Conservation (phyloP, 2,329 filamentous ascomycete species). For the Pseudocercospora fuligena region DNA sequence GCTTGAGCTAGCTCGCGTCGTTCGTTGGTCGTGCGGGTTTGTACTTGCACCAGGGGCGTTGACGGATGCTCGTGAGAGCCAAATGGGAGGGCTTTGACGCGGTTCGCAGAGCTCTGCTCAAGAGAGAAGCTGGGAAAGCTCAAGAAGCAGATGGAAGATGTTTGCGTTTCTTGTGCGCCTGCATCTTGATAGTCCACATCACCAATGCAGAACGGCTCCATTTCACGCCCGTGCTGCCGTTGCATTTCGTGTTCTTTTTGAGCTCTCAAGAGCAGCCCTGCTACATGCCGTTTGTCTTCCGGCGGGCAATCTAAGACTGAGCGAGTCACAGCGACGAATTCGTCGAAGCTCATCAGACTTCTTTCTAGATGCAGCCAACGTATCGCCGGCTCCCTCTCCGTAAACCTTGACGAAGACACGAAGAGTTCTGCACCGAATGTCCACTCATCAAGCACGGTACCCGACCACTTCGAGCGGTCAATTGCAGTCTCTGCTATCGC, state of each 20-base stretch:
- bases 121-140: slow-evolving; percentile 21
- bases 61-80: slow-evolving; percentile 17
- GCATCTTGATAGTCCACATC: slow-evolving; percentile 19
- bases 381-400: slow-evolving; percentile 7
- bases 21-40: slow-evolving; percentile 17
- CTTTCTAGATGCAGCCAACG: slow-evolving; percentile 24
- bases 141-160: slow-evolving; percentile 17
- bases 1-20: slow-evolving; percentile 19
- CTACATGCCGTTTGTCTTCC: slow-evolving; percentile 16
- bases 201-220: slow-evolving; percentile 22
- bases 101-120: slow-evolving; percentile 7
- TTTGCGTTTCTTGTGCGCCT: slow-evolving; percentile 8
- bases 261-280: slow-evolving; percentile 17
- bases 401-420: slow-evolving; percentile 8
- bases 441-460: slow-evolving; percentile 17
- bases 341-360: slow-evolving; percentile 21
- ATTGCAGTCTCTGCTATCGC: not conserved
- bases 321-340: slow-evolving; percentile 19
- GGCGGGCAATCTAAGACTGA: not conserved
- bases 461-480: slow-evolving; percentile 13
- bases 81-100: slow-evolving; percentile 4
- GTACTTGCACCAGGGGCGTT: slow-evolving; percentile 17
- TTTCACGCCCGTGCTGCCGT: slow-evolving; percentile 24
- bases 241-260: slow-evolving; percentile 25
- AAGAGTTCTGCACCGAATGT: slow-evolving; percentile 13